Percentiles rank a stretch among this genome's conserved stretches.
Evolutionary conservation across 495 filamentous ascomycete genomes (phyloP).

Genomic region (Trichoderma orchidacearum): DNA sequence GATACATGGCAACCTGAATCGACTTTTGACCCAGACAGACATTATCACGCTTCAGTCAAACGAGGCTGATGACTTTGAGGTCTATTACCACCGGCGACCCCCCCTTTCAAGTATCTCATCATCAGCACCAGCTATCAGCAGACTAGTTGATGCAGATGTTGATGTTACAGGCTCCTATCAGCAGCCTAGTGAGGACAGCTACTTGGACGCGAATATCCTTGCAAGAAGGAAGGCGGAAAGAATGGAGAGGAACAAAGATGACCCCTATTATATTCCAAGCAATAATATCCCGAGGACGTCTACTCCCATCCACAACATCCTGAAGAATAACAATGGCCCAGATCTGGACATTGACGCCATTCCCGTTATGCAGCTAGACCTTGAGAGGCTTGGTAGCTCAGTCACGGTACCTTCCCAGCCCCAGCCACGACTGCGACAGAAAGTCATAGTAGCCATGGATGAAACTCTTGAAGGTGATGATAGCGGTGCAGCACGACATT

Average conservation of each 20-base stretch:
- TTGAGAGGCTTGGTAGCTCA: slow-evolving; percentile 33
- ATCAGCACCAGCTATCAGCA: slow-evolving; percentile 38
- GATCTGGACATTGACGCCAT: slow-evolving; percentile 85
- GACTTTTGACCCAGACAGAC: slow-evolving; percentile 47
- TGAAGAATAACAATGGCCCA: slow-evolving; percentile 52
- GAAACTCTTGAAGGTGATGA: slow-evolving; percentile 33
- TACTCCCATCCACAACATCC: slow-evolving; percentile 59
- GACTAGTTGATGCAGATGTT: slow-evolving; percentile 26
- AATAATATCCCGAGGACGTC: slow-evolving; percentile 33
- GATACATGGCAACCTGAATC: slow-evolving; percentile 64
- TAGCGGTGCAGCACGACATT: slow-evolving; percentile 21
- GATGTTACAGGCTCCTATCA: slow-evolving; percentile 51
- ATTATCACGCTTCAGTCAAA: slow-evolving; percentile 33
- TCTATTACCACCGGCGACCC: slow-evolving; percentile 54
- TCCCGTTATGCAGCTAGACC: slow-evolving; percentile 81
- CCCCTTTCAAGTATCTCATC: slow-evolving; percentile 19
- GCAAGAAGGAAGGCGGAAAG: slow-evolving; percentile 54
- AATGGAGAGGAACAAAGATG: slow-evolving; percentile 69
- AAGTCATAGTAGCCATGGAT: slow-evolving; percentile 48
- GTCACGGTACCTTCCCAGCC: slow-evolving; percentile 9
- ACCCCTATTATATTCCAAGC: slow-evolving; percentile 83
- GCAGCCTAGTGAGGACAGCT: slow-evolving; percentile 36
- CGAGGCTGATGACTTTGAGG: slow-evolving; percentile 50
- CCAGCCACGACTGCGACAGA: slow-evolving; percentile 23
- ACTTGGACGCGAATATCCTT: slow-evolving; percentile 47